These are phyloP conservation scores for Byssoonygena ceratinophila DNA, from an alignment of 2,329 filamentous ascomycete genomes.

Conservation along the genomic window DNA sequence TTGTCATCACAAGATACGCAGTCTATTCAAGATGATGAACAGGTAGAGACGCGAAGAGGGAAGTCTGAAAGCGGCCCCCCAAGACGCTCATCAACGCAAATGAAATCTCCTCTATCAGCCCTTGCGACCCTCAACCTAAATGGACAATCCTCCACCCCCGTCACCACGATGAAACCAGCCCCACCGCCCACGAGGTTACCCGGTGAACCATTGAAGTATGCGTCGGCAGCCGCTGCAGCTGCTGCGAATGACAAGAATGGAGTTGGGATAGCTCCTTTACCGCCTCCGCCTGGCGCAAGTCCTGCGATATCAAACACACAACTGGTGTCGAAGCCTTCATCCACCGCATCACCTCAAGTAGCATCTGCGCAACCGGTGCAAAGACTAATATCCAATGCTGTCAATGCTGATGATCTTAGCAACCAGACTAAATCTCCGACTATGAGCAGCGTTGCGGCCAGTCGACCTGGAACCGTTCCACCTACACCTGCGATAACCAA, in stretches of 20 bases:
- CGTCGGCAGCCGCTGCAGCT: slow-evolving; percentile 86
- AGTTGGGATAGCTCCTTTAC: slow-evolving; percentile 84
- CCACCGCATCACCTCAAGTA: slow-evolving; percentile 48
- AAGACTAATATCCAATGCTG: slow-evolving; percentile 28
- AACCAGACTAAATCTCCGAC: slow-evolving; percentile 45
- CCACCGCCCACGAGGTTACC: slow-evolving; percentile 72
- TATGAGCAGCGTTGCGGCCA: slow-evolving; percentile 36
- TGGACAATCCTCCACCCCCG: slow-evolving; percentile 38
- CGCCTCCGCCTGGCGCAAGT: slow-evolving; percentile 65
- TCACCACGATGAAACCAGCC: slow-evolving; percentile 79
- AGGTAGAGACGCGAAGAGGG: slow-evolving; percentile 57
- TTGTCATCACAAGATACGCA: slow-evolving; percentile 92
- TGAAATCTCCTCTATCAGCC: slow-evolving; percentile 89
- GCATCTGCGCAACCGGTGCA: slow-evolving; percentile 40
- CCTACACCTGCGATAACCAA: slow-evolving; percentile 41
- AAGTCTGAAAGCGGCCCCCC: slow-evolving; percentile 50
- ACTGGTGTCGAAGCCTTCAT: slow-evolving; percentile 44
- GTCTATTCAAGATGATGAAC: slow-evolving; percentile 74
- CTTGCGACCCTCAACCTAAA: slow-evolving; percentile 74
- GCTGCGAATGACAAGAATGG: slow-evolving; percentile 80
- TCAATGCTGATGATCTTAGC: slow-evolving; percentile 33
- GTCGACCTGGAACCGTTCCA: slow-evolving; percentile 32
- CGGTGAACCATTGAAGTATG: slow-evolving; percentile 89
- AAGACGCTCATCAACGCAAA: slow-evolving; percentile 72
- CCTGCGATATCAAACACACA: slow-evolving; percentile 41